phyloP scores from a whole-genome alignment of 2,329 filamentous ascomycete species.

The Alternaria novae-zelandiae region DNA sequence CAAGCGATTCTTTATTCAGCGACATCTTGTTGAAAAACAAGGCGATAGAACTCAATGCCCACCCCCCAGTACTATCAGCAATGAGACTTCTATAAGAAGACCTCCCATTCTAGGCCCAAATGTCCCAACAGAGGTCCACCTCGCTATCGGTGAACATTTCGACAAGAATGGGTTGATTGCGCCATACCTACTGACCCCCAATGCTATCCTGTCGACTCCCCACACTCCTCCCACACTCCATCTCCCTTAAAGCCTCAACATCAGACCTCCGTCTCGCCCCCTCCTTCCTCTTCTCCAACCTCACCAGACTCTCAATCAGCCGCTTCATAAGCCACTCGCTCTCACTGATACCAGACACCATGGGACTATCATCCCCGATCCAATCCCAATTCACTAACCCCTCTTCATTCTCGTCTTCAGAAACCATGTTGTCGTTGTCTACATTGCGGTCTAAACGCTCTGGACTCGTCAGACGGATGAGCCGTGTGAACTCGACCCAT shows the following conservation, averaged over 20 bases:
- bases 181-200: not conserved
- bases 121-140: not conserved
- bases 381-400: slow-evolving; percentile 73
- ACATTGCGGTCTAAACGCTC: slow-evolving; percentile 19
- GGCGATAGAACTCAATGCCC: not conserved
- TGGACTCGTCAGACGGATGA: slow-evolving; percentile 66
- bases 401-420: slow-evolving; percentile 65
- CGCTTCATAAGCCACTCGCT: slow-evolving; percentile 71
- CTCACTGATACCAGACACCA: slow-evolving; percentile 68
- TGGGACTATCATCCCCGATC: slow-evolving; percentile 72
- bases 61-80: no score
- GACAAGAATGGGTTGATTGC: no score
- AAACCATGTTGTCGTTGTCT: slow-evolving; percentile 8
- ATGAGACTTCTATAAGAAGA: no score
- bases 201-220: not conserved
- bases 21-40: not conserved
- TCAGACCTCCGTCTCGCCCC: not conserved
- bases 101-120: not conserved
- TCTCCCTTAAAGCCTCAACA: slow-evolving; percentile 1
- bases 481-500: slow-evolving; percentile 82
- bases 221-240: not conserved
- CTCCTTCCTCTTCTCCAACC: slow-evolving; percentile 38
- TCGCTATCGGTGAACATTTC: not conserved
- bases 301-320: slow-evolving; percentile 67
- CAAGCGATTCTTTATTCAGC: not conserved